Evolutionary conservation across 257 asterid genomes (phyloP), one percentile per base, ranked within the genome.

Genomic region (Paraleonurus japonicus): DNA sequence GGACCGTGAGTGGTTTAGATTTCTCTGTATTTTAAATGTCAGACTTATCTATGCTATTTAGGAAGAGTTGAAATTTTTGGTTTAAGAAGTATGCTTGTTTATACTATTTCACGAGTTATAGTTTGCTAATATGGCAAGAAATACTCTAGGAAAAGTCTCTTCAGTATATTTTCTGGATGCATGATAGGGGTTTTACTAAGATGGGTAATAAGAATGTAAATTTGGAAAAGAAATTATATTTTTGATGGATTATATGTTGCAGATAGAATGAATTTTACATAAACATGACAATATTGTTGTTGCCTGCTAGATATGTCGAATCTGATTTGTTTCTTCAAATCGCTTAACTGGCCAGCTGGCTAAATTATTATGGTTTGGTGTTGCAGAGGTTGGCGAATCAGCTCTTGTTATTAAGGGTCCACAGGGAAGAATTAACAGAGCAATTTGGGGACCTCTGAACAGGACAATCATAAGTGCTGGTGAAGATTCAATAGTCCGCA

Each of bases 361-460:
- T 73, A 37, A 75, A 26, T 13, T 37, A 11, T 58, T n/a, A 43
- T 68, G 37, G 7, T 75, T 61, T 61, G 72, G 24, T 53, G 60
- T 76, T 65, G 72, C 89, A 94, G 96, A 94, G 82, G 69, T 73
- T 20, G 80, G 85, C 53, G 96, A 94, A 41, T 91, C 99, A 10
- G 80, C 80, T 59, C 90, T 85, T 23, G 22, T 64, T 27, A 67
- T 94, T 7, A 89, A 85, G 82, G 99, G 99, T 27, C 91, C 92
- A 22, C 83, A 78, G 47, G 96, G 96, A 83, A 86, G 99, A 82
- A 89, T 94, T 65, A 91, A 89, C 73, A 83, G 99, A 76, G 99
- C 96, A 80, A 88, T 89, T 43, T 94, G 99, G 99, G 99, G 99
- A 43, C 97, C 97, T 73, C 79, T 94, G 75, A 94, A 94, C 83